These are phyloP conservation scores for Hortaea sp. DNA, from an alignment of 2,329 filamentous ascomycete genomes.

Conservation along the genomic window DNA sequence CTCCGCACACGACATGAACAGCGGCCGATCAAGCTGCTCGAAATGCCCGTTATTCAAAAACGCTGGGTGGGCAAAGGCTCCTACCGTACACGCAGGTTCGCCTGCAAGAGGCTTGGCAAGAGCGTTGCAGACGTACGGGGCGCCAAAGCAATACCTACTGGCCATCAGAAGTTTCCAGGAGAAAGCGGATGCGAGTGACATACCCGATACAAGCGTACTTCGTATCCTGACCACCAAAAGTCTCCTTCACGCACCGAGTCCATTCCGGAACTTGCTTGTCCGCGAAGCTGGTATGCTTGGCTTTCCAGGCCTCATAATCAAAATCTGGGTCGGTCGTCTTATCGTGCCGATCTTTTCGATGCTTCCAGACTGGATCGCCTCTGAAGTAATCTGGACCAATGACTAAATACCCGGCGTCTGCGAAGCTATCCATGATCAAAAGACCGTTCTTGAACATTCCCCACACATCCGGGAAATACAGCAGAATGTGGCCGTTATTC, in stretches of 20 bases:
- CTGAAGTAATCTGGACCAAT: slow-evolving; percentile 13
- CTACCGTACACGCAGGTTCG: slow-evolving; percentile 28
- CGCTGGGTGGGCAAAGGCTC: slow-evolving; percentile 43
- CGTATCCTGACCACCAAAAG: slow-evolving; percentile 6
- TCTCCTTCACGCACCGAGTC: slow-evolving; percentile 8
- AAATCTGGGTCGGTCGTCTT: slow-evolving; percentile 9
- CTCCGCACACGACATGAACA: slow-evolving; percentile 39
- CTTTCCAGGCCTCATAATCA: slow-evolving; percentile 9
- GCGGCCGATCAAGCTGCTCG: slow-evolving; percentile 29
- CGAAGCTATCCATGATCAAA: slow-evolving; percentile 13
- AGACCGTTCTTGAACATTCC: slow-evolving; percentile 12
- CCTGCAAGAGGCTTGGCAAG: slow-evolving; percentile 24
- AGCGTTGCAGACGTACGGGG: slow-evolving; percentile 33
- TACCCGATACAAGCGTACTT: slow-evolving; percentile 13
- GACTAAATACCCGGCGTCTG: slow-evolving; percentile 9
- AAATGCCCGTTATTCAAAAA: slow-evolving; percentile 41
- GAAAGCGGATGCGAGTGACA: no score
- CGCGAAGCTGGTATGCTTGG: slow-evolving; percentile 7
- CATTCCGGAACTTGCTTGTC: slow-evolving; percentile 9
- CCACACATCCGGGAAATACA: slow-evolving; percentile 14
- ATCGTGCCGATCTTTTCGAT: slow-evolving; percentile 6
- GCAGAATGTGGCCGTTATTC: slow-evolving; percentile 12
- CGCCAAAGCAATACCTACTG: slow-evolving; percentile 21
- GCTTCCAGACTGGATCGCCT: slow-evolving; percentile 10
- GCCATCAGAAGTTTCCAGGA: no score